Evolutionary conservation across 495 filamentous ascomycete species (phyloP).

Genomic region (Lasiosphaeria ovina): DNA sequence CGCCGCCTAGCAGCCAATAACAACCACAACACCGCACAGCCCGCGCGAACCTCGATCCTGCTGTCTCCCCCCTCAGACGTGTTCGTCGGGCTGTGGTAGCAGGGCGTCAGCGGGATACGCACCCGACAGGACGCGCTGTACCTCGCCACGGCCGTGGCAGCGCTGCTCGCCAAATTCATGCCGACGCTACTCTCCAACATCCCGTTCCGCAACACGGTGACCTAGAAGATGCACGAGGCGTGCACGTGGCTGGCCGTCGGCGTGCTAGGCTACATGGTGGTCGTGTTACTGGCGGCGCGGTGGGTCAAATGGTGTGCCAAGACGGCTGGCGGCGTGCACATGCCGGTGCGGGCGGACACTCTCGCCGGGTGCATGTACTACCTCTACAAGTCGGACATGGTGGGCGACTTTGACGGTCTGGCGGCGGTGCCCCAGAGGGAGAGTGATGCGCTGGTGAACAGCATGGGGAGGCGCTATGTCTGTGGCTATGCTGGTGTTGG

Average conservation of each 20-base stretch:
- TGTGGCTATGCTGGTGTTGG: neutral
- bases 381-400: conserved; percentile 28
- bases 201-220: conserved; percentile 37
- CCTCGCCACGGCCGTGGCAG: conserved; percentile 25
- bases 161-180: conserved; percentile 38
- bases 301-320: neutral
- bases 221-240: conserved; percentile 29
- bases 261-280: conserved; percentile 3
- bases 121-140: neutral
- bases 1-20: neutral
- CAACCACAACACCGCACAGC: neutral
- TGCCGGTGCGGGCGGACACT: conserved; percentile 1
- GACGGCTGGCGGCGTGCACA: neutral
- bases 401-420: conserved; percentile 26
- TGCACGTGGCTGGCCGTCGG: conserved; percentile 35
- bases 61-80: conserved; percentile 7
- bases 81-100: conserved; percentile 1
- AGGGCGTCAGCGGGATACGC: neutral
- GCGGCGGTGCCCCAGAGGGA: conserved; percentile 17
- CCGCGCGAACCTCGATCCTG: conserved; percentile 1
- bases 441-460: conserved; percentile 2
- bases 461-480: neutral
- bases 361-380: conserved; percentile 34
- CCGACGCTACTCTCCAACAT: conserved; percentile 40
- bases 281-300: neutral